Conservation (phyloP, 345 rosid genomes). For the Dipteronia sinensis region DNA sequence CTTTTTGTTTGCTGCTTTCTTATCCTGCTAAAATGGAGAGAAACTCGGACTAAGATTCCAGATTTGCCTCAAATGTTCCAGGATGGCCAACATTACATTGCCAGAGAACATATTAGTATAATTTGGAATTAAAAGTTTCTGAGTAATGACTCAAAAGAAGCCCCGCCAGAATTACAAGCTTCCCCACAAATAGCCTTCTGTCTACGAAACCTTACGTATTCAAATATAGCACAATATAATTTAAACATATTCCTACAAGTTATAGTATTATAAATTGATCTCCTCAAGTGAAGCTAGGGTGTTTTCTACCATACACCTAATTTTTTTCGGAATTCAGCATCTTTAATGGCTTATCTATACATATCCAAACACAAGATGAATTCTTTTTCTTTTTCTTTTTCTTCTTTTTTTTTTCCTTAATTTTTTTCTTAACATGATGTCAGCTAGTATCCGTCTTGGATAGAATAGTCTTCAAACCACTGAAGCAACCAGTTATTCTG, state of each 20-base stretch:
- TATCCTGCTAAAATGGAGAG: neutral
- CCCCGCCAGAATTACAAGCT: neutral
- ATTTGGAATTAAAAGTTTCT: neutral
- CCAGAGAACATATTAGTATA: neutral
- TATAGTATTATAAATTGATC: neutral
- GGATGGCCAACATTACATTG: neutral
- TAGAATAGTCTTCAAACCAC: neutral
- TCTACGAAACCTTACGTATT: neutral
- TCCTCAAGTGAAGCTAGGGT: neutral
- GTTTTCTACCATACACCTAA: neutral
- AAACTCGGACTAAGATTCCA: neutral
- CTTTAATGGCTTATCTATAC: neutral
- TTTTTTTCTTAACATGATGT: neutral
- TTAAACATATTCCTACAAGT: neutral
- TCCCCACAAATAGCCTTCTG: neutral
- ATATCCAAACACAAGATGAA: neutral
- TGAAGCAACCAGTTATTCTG: neutral
- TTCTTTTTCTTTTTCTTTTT: neutral
- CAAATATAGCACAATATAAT: neutral
- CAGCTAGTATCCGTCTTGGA: neutral
- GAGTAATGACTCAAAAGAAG: neutral
- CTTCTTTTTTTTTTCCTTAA: neutral
- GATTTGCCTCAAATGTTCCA: slow-evolving; percentile 2
- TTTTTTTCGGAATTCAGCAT: neutral
- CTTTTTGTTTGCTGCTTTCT: neutral